These are phyloP conservation scores for Apostasia shenzhenica DNA, from an alignment of 106 monocot species.

Conservation along the genomic window DNA sequence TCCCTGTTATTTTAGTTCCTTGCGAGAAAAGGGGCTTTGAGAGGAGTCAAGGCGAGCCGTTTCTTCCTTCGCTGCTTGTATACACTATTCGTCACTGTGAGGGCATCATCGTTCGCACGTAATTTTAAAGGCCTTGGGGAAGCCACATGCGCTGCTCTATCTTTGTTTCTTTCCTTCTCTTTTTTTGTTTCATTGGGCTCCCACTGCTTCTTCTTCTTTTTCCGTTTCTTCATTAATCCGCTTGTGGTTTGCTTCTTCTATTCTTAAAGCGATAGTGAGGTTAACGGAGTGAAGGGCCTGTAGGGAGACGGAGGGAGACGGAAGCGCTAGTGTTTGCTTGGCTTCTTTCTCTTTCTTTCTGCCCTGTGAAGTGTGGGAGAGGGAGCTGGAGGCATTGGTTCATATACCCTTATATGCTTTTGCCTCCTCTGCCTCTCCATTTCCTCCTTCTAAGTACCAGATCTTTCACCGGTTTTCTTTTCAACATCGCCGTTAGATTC, in stretches of 20 bases:
- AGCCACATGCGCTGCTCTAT: slow-evolving; percentile 2
- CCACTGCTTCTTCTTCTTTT: slow-evolving; percentile 1
- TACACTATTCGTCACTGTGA: slow-evolving; percentile 4
- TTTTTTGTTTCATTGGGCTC: background rate
- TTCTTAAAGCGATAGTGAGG: background rate
- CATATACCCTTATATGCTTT: background rate
- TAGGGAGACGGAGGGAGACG: background rate
- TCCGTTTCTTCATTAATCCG: background rate
- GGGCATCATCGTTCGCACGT: background rate
- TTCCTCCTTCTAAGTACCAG: background rate
- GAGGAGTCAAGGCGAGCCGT: slow-evolving; percentile 4
- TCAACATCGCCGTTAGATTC: background rate
- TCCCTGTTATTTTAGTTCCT: background rate
- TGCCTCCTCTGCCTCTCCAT: background rate
- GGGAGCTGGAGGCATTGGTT: slow-evolving; percentile 6
- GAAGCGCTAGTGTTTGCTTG: slow-evolving; percentile 1
- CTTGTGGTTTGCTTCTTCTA: background rate
- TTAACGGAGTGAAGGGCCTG: background rate
- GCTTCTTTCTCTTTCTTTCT: slow-evolving; percentile 16
- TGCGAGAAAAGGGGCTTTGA: background rate
- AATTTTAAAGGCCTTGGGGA: background rate
- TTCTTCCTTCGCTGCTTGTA: slow-evolving; percentile 4
- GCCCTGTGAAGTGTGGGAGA: background rate
- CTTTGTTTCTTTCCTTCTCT: background rate
- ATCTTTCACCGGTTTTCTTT: background rate